phyloP scores from a whole-genome alignment of 148 eudicot genomes.

The Amaranthus palmeri region DNA sequence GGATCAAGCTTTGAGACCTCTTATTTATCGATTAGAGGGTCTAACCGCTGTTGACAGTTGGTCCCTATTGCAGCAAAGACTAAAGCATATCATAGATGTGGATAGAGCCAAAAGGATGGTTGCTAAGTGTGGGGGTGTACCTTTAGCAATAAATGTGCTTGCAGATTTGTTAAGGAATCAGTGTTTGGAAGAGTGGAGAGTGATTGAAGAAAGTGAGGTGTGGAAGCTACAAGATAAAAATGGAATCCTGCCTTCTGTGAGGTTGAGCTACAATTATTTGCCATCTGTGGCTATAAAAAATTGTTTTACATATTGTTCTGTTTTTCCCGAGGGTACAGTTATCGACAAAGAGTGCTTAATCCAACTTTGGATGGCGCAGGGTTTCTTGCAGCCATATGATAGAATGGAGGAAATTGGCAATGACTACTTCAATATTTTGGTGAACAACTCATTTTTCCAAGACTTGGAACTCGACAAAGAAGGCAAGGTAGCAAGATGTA shows the following conservation, averaged over 20 bases:
- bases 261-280: slow-evolving; percentile 17
- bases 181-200: slow-evolving; percentile 11
- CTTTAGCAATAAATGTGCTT: slow-evolving; percentile 13
- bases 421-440: slow-evolving; percentile 6
- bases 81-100: background rate
- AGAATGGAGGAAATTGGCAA: slow-evolving; percentile 14
- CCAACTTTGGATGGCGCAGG: slow-evolving; percentile 23
- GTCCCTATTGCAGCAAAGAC: background rate
- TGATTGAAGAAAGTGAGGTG: slow-evolving; percentile 17
- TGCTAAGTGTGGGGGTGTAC: slow-evolving; percentile 11
- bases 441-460: slow-evolving; percentile 17
- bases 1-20: slow-evolving; percentile 4
- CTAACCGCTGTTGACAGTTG: background rate
- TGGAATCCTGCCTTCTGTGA: slow-evolving; percentile 19
- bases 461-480: background rate
- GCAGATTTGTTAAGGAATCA: slow-evolving; percentile 7
- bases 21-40: background rate
- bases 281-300: slow-evolving; percentile 14
- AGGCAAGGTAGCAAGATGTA: background rate
- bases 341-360: slow-evolving; percentile 13
- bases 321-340: slow-evolving; percentile 11
- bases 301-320: slow-evolving; percentile 20
- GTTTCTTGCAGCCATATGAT: slow-evolving; percentile 17
- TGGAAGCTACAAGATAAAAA: slow-evolving; percentile 17
- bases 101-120: slow-evolving; percentile 1